phyloP scores from a whole-genome alignment of 1,284 basidiomycete genomes.

The Ceratobasidium sp. region DNA sequence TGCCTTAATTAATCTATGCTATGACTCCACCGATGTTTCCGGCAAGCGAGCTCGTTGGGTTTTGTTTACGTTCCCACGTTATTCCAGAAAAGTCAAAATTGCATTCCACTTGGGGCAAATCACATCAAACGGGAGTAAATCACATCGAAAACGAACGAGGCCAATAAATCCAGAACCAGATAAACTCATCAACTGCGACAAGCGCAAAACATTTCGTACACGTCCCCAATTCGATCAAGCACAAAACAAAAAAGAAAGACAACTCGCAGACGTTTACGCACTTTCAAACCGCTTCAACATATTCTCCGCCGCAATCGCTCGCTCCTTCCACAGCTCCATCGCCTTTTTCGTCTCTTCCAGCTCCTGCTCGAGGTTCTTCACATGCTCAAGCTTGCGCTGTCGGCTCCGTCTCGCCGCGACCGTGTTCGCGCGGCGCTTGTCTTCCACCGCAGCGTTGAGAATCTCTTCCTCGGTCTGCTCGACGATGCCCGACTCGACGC shows the following conservation, averaged over 20 bases:
- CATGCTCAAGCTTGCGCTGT: constrained; percentile 79
- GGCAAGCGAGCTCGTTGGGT: not conserved
- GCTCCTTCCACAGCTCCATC: constrained; percentile 67
- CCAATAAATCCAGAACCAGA: not conserved
- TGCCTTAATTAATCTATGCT: no score
- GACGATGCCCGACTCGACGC: constrained; percentile 55
- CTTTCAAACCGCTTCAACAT: constrained; percentile 24
- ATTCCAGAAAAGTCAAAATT: not conserved
- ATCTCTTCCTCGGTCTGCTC: constrained; percentile 59
- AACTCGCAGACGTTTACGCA: constrained; percentile 1
- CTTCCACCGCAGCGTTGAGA: constrained; percentile 69
- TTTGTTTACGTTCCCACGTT: not conserved
- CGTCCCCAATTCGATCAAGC: not conserved
- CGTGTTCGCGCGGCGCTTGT: constrained; percentile 82
- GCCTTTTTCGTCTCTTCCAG: constrained; percentile 61
- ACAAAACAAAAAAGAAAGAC: not conserved
- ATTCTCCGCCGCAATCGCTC: constrained; percentile 54
- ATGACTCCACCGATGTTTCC: no score
- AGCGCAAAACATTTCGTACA: constrained; percentile 14
- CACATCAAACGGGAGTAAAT: not conserved
- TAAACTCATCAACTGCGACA: not conserved
- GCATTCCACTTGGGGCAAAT: not conserved
- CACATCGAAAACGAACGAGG: constrained; percentile 5
- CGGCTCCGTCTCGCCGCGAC: constrained; percentile 79
- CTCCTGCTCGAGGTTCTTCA: constrained; percentile 67